Percentiles rank a stretch among this genome's conserved stretches.
Conservation (phyloP, 73 alveolate species). For the Symbiodinium natans region DNA sequence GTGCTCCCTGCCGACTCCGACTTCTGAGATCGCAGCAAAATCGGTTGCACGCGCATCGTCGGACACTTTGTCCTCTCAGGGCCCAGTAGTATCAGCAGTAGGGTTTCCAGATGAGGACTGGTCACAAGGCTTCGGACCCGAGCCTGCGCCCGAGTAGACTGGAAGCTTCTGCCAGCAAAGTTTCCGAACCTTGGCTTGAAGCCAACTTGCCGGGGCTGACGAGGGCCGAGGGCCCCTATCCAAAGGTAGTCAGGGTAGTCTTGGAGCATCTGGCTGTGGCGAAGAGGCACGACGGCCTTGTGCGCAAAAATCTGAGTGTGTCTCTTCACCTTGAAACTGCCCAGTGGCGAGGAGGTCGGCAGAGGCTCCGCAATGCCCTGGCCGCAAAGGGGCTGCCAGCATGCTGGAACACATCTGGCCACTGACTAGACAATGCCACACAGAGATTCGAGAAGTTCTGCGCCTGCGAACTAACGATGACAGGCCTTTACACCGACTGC, state of each 20-base stretch:
- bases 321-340: no score
- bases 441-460: no score
- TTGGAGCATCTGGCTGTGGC: not conserved
- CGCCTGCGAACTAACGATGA: no score
- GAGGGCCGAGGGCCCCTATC: not conserved
- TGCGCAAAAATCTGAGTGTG: no score
- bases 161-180: constrained; percentile 71
- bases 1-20: no score
- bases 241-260: not conserved
- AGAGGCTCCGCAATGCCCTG: constrained; percentile 2
- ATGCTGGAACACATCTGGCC: no score
- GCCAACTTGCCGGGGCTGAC: not conserved
- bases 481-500: no score
- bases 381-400: no score
- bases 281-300: no score
- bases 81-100: no score
- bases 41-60: not conserved
- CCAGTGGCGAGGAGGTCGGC: not conserved
- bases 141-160: constrained; percentile 53
- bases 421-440: no score
- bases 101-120: no score
- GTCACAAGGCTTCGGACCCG: not conserved
- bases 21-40: not conserved
- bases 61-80: not conserved
- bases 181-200: constrained; percentile 22